These are phyloP conservation scores for Pichia sp. DNA, from an alignment of 1,139 yeast species.

Conservation along the genomic window DNA sequence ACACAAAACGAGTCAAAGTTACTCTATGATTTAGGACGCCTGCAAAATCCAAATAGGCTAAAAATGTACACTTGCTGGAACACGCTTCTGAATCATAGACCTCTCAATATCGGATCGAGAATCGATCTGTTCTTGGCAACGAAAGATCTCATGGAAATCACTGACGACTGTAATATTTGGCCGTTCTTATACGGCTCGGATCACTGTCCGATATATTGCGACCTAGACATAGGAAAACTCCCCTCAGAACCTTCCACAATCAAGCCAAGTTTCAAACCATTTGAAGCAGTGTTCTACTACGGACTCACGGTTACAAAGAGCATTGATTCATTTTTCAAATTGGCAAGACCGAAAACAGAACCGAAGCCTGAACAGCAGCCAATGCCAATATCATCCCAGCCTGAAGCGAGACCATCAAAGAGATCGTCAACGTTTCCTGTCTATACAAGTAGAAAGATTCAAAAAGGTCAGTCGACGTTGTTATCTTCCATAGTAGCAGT, in stretches of 20 bases:
- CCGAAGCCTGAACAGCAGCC: background rate
- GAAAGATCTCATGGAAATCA: slow-evolving; percentile 33
- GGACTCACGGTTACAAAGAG: slow-evolving; percentile 54
- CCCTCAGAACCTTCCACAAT: background rate
- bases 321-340: slow-evolving; percentile 45
- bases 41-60: slow-evolving; percentile 51
- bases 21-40: slow-evolving; percentile 62
- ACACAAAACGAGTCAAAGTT: slow-evolving; percentile 14
- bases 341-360: slow-evolving; percentile 3
- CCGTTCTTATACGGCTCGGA: slow-evolving; percentile 81
- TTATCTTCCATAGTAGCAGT: background rate
- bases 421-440: slow-evolving; percentile 6
- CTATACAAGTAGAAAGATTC: slow-evolving; percentile 28
- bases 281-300: slow-evolving; percentile 58
- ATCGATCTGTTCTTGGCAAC: slow-evolving; percentile 72
- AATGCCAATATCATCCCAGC: background rate
- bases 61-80: slow-evolving; percentile 94
- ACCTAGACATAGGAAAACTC: slow-evolving; percentile 38
- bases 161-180: slow-evolving; percentile 60
- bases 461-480: slow-evolving; percentile 27
- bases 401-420: background rate
- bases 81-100: slow-evolving; percentile 72
- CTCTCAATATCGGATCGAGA: slow-evolving; percentile 83
- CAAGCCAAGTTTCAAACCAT: slow-evolving; percentile 30
- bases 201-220: slow-evolving; percentile 89